Evolutionary conservation across 495 filamentous ascomycete species (phyloP).

Genomic region (Talaromyces liani): DNA sequence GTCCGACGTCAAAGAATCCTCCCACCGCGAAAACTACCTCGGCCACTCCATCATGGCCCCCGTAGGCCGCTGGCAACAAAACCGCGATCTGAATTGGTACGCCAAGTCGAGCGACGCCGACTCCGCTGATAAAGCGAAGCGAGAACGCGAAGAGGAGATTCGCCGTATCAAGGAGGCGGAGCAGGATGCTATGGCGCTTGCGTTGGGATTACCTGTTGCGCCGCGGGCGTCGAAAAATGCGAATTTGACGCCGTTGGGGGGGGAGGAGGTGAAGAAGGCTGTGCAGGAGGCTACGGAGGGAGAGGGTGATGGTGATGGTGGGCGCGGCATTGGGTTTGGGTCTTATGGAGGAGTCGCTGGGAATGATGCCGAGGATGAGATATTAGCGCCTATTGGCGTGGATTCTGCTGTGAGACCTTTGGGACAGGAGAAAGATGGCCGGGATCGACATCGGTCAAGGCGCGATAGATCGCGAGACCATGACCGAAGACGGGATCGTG

Average conservation of each 20-base stretch:
- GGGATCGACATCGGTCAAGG: background rate
- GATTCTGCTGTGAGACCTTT: slow-evolving; percentile 12
- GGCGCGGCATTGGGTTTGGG: slow-evolving; percentile 20
- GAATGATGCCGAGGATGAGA: slow-evolving; percentile 17
- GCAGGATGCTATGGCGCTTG: slow-evolving; percentile 77
- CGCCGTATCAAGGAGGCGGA: slow-evolving; percentile 83
- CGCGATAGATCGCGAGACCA: slow-evolving; percentile 8
- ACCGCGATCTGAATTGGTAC: slow-evolving; percentile 84
- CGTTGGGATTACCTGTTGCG: slow-evolving; percentile 69
- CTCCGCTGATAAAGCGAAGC: slow-evolving; percentile 39
- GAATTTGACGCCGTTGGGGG: slow-evolving; percentile 34
- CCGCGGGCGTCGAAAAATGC: slow-evolving; percentile 29
- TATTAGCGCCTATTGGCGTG: slow-evolving; percentile 14
- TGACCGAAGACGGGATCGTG: slow-evolving; percentile 13
- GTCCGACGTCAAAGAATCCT: slow-evolving; percentile 82
- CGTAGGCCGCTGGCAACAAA: slow-evolving; percentile 92
- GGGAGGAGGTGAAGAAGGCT: slow-evolving; percentile 20
- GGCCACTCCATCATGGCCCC: slow-evolving; percentile 93
- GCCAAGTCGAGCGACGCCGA: slow-evolving; percentile 53
- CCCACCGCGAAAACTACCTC: slow-evolving; percentile 93
- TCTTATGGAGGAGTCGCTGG: slow-evolving; percentile 11
- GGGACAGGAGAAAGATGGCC: background rate
- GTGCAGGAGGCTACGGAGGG: slow-evolving; percentile 26
- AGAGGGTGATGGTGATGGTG: slow-evolving; percentile 15
- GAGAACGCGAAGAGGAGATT: slow-evolving; percentile 66